Conservation (phyloP, 805 yeast species). For the Saccharomycopsis selenospora region DNA sequence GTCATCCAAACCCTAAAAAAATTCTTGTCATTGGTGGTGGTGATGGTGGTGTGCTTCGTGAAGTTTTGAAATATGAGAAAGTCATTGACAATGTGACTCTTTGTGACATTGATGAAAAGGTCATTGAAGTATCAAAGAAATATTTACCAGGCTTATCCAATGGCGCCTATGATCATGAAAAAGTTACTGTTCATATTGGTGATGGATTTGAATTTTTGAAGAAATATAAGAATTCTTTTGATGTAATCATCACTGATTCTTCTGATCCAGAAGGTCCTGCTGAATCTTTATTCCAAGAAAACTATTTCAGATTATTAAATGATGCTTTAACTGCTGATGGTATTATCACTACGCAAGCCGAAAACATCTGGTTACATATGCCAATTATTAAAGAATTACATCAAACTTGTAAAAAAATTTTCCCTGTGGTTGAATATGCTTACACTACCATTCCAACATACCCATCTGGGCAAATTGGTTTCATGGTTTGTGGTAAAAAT, state of each 20-base stretch:
- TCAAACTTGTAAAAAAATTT: constrained; percentile 72
- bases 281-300: constrained; percentile 72
- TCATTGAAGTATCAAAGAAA: constrained; percentile 76
- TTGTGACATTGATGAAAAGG: constrained; percentile 94
- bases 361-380: constrained; percentile 89
- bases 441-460: constrained; percentile 93
- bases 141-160: constrained; percentile 83
- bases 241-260: constrained; percentile 84
- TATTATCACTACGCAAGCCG: constrained; percentile 85
- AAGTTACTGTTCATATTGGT: constrained; percentile 57
- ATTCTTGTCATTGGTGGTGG: constrained; percentile 98
- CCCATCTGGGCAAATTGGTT: constrained; percentile 97
- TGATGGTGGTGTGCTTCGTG: constrained; percentile 97
- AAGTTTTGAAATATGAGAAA: constrained; percentile 74
- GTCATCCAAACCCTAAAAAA: constrained; percentile 90
- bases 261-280: constrained; percentile 97
- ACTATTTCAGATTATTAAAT: constrained; percentile 61
- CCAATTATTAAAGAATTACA: constrained; percentile 75
- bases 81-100: constrained; percentile 81
- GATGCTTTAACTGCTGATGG: constrained; percentile 60
- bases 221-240: constrained; percentile 41
- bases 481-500: constrained; percentile 90
- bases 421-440: constrained; percentile 88
- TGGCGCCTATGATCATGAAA: constrained; percentile 48
- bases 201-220: constrained; percentile 81